phyloP scores from a whole-genome alignment of 2,329 filamentous ascomycete genomes.

The Colletotrichum incanum region DNA sequence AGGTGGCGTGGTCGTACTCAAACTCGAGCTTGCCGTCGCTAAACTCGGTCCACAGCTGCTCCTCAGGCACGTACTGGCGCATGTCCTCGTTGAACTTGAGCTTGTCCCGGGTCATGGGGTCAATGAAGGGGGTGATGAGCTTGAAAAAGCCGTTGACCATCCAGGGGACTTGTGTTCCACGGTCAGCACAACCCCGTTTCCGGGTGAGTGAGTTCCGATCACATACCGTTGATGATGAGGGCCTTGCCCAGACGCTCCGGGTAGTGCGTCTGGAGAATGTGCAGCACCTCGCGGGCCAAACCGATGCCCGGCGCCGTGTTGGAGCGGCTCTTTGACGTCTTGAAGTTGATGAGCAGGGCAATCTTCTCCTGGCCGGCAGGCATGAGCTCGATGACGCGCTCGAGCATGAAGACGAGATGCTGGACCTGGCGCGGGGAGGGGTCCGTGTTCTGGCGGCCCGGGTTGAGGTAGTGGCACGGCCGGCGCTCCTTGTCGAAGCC shows the following conservation, averaged over 20 bases:
- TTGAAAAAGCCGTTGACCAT: constrained; percentile 96
- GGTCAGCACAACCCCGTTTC: constrained; percentile 7
- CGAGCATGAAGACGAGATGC: constrained; percentile 96
- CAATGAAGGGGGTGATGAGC: constrained; percentile 95
- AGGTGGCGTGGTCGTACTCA: constrained; percentile 88
- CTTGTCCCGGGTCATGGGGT: constrained; percentile 93
- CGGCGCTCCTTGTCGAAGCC: constrained; percentile 89
- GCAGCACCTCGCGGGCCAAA: constrained; percentile 86
- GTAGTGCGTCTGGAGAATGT: constrained; percentile 95
- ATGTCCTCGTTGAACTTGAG: constrained; percentile 98
- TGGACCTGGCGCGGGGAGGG: constrained; percentile 89
- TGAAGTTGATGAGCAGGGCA: constrained; percentile 93
- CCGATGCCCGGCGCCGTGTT: constrained; percentile 81
- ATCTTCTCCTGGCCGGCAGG: constrained; percentile 89
- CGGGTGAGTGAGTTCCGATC: constrained; percentile 17
- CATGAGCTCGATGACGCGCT: constrained; percentile 90
- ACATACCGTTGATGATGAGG: constrained; percentile 87
- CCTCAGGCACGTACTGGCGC: constrained; percentile 82
- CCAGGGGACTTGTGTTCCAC: constrained; percentile 80
- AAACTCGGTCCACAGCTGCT: constrained; percentile 86
- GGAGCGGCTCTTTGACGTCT: constrained; percentile 80
- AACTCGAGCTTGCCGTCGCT: constrained; percentile 86
- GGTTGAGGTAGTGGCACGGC: constrained; percentile 93
- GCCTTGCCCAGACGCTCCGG: constrained; percentile 92
- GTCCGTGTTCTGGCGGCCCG: constrained; percentile 93